Base-by-base conservation (phyloP, 495 filamentous ascomycete species). In the Xylaria bambusicola region DNA sequence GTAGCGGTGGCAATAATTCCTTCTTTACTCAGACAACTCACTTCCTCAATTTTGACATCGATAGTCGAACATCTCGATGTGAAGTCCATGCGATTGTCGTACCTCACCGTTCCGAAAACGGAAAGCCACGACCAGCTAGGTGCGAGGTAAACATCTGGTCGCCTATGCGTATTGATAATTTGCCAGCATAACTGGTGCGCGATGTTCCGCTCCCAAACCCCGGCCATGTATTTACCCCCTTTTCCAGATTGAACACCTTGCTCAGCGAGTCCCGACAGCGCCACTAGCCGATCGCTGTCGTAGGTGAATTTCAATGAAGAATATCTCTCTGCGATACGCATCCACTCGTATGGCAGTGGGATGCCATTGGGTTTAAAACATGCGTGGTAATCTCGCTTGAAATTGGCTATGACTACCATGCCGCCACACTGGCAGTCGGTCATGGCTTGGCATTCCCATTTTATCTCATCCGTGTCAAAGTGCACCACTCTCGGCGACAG, bases 361-460 rank as follows among this genome's bases (percentile, higher is more conserved):
- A 3, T 23, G 1, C 41, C 41, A 20, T 45, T 9, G 41, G 12
- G 41, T 20, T 45, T 21, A 6, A 45, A 13, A 2, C 12, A 21
- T 6, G 1, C 17, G 41, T 45, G 12, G 41, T 45, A 45, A 3
- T 45, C 41, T 2, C 21, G 20, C 41, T 45, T 45, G 41, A 45
- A 45, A 23, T 45, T 45, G 6, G 41, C 17, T 45, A 45, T 45
- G 18, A 45, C 41, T 1, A 23, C 41, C 41, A 45, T 45, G 18
- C 41, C 41, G 13, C 41, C 41, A 23, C 41, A 45, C 41, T 45
- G 41, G 41, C 41, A 45, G 20, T 45, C 41, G 18, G 20, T 23
- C 20, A n/a, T 8, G 20, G 41, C 58, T 7, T 45, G 20, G 53
- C 71, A 74, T 58, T 73, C 61, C 71, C 71, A 74, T 21, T 61